Evolutionary conservation across 2,329 filamentous ascomycete species (phyloP).

Genomic region (Hymenoscyphus fructigenus): DNA sequence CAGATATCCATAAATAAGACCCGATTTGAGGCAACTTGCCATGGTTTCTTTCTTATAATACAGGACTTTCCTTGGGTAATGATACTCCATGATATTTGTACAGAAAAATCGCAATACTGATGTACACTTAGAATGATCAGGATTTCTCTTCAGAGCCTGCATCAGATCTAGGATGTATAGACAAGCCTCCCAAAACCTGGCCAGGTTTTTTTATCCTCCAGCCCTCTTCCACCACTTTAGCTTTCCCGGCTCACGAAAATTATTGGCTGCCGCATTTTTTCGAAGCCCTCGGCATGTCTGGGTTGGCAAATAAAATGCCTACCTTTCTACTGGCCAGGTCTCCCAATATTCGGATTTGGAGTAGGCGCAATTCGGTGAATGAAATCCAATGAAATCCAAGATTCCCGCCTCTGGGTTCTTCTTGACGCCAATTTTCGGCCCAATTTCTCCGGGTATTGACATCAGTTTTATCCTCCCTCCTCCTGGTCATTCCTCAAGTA

Average conservation of each 20-base stretch:
- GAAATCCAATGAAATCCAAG: not conserved
- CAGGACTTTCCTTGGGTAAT: not conserved
- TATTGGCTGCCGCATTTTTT: not conserved
- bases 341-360: not conserved
- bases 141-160: not conserved
- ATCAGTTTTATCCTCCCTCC: not conserved
- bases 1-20: not conserved
- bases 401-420: not conserved
- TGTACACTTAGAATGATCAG: not conserved
- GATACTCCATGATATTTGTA: not conserved
- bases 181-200: not conserved
- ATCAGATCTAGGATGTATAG: not conserved
- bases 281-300: not conserved
- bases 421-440: not conserved
- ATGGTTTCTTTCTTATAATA: not conserved
- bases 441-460: not conserved
- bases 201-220: not conserved
- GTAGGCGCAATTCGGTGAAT: not conserved
- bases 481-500: not conserved
- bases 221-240: not conserved
- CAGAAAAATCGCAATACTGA: not conserved
- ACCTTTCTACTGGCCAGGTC: not conserved
- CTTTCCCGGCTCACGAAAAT: not conserved
- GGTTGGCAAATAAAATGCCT: not conserved
- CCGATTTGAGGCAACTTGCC: not conserved